Conservation (phyloP, 2,329 filamentous ascomycete genomes). For the Colletotrichum godetiae region DNA sequence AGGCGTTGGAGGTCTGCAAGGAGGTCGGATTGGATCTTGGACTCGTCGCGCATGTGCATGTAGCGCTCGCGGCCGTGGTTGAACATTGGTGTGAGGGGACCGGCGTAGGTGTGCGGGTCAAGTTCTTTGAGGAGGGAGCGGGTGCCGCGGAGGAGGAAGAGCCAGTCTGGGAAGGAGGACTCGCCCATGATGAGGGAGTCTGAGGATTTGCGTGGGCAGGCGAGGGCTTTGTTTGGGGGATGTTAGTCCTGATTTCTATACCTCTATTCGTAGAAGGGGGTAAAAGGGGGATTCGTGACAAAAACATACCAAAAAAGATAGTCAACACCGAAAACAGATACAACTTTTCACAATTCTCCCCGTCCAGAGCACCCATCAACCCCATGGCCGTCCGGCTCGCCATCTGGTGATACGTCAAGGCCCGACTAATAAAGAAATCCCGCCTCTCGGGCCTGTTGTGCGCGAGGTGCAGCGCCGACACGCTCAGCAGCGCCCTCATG, state of each 20-base stretch:
- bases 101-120: slow-evolving; percentile 34
- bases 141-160: slow-evolving; percentile 44
- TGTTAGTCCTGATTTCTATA: not conserved
- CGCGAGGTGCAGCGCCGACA: slow-evolving; percentile 62
- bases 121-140: slow-evolving; percentile 41
- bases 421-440: slow-evolving; percentile 48
- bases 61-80: slow-evolving; percentile 40
- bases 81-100: slow-evolving; percentile 37
- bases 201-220: slow-evolving; percentile 42
- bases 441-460: slow-evolving; percentile 49
- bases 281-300: not conserved
- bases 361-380: slow-evolving; percentile 33
- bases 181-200: slow-evolving; percentile 45
- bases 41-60: slow-evolving; percentile 29
- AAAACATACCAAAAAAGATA: slow-evolving; percentile 44
- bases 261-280: no score
- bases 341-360: slow-evolving; percentile 40
- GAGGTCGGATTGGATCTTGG: slow-evolving; percentile 26
- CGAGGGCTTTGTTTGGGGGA: slow-evolving; percentile 35
- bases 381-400: slow-evolving; percentile 36
- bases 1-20: slow-evolving; percentile 38
- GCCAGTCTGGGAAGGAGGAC: slow-evolving; percentile 44
- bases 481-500: slow-evolving; percentile 60
- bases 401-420: slow-evolving; percentile 36
- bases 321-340: slow-evolving; percentile 47